Conservation (phyloP, 176 grass and related monocot genomes). For the Oropetium thomaeum region DNA sequence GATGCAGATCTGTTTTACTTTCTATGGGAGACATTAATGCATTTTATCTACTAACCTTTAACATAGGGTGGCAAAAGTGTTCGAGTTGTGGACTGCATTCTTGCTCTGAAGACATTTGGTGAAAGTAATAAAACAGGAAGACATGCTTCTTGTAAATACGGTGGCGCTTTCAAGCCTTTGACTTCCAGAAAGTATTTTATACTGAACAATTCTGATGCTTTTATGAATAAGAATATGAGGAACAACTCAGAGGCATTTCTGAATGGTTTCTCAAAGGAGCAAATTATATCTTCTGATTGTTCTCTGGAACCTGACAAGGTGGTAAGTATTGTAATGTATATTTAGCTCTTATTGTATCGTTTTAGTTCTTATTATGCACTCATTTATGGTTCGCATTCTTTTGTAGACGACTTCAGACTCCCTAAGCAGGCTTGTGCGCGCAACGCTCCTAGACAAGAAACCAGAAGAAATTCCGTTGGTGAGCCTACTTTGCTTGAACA, state of each 20-base stretch:
- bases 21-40: background rate
- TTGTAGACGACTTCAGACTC: conserved; percentile 52
- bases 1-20: background rate
- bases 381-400: conserved; percentile 10
- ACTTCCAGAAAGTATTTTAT: conserved; percentile 57
- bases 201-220: conserved; percentile 81
- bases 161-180: conserved; percentile 39
- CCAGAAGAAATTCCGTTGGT: conserved; percentile 87
- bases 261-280: conserved; percentile 37
- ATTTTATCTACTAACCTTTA: conserved; percentile 27
- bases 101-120: conserved; percentile 69
- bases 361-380: background rate
- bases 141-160: conserved; percentile 52
- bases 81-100: conserved; percentile 76
- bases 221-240: conserved; percentile 65
- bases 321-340: conserved; percentile 45
- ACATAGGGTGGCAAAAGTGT: conserved; percentile 77
- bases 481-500: conserved; percentile 31
- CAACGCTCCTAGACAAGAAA: conserved; percentile 72
- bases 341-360: background rate
- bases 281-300: conserved; percentile 46
- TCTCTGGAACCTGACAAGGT: conserved; percentile 53
- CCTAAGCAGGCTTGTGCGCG: conserved; percentile 47
- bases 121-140: conserved; percentile 53
- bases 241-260: conserved; percentile 37